A percentile compares a stretch with the other conserved stretches of the same genome.
Conservation (phyloP, 371 early-diverging fungal species). For the Lichtheimia ramosa region DNA sequence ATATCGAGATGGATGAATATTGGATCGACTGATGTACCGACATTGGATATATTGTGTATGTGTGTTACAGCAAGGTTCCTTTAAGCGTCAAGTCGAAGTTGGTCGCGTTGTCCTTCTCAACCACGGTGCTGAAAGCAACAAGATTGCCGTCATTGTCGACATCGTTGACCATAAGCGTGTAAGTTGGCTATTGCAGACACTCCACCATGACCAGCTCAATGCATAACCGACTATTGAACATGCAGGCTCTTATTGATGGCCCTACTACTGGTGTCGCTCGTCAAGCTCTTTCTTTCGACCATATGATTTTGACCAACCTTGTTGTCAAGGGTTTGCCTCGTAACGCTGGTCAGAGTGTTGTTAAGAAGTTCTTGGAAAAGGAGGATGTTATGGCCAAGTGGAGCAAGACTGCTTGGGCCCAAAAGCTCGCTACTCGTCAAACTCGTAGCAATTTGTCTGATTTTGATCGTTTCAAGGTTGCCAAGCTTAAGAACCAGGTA, state of each 20-base stretch:
- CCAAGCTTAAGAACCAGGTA: slow-evolving; percentile 81
- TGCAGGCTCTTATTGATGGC: slow-evolving; percentile 92
- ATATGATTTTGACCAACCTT: slow-evolving; percentile 86
- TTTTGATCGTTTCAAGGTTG: slow-evolving; percentile 97
- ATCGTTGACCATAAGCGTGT: slow-evolving; percentile 97
- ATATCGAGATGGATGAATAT: neutral
- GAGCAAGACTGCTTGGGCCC: slow-evolving; percentile 90
- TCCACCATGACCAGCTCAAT: neutral
- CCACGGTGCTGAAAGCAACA: slow-evolving; percentile 92
- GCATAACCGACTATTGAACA: neutral
- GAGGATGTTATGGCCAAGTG: slow-evolving; percentile 77
- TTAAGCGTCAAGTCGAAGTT: slow-evolving; percentile 95
- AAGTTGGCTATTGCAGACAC: slow-evolving; percentile 18
- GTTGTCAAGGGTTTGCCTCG: slow-evolving; percentile 87
- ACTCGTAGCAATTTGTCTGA: slow-evolving; percentile 82
- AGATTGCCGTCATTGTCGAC: slow-evolving; percentile 97
- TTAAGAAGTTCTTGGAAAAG: slow-evolving; percentile 85
- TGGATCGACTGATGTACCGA: neutral
- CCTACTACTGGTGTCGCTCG: slow-evolving; percentile 95
- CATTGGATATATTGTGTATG: neutral
- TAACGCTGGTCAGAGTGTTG: slow-evolving; percentile 70
- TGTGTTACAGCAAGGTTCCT: slow-evolving; percentile 54
- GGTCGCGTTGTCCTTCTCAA: slow-evolving; percentile 97
- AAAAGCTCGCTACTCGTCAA: slow-evolving; percentile 85
- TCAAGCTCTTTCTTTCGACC: slow-evolving; percentile 84